Percentiles rank a stretch among this genome's conserved stretches.
These are phyloP conservation scores for Aegilops longissima DNA, from an alignment of 176 grass and related monocot genomes.

Conservation along the genomic window DNA sequence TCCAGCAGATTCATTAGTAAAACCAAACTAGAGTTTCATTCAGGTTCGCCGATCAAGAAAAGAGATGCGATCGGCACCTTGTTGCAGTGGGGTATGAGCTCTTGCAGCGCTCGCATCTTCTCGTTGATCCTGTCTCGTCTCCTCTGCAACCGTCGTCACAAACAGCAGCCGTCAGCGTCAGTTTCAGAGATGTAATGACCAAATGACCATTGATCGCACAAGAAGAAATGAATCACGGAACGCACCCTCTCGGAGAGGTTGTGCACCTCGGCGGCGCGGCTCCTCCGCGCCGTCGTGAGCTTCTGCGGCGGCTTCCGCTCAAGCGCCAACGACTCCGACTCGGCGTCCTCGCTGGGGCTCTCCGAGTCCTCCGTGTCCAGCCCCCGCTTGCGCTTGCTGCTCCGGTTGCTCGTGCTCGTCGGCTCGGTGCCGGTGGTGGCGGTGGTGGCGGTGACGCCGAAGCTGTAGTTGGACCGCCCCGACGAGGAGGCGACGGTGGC, in stretches of 20 bases:
- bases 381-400: constrained; percentile 64
- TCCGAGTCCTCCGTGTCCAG: constrained; percentile 76
- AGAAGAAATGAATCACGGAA: not conserved
- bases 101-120: constrained; percentile 94
- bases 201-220: not conserved
- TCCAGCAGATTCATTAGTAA: too few relatives aligned
- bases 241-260: constrained; percentile 92
- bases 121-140: constrained; percentile 97
- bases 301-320: constrained; percentile 48
- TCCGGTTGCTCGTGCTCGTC: constrained; percentile 61
- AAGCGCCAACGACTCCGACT: constrained; percentile 53
- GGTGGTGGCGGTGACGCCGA: constrained; percentile 6
- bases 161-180: not conserved
- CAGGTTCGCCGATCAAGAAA: too few relatives aligned
- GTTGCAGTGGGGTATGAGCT: constrained; percentile 97
- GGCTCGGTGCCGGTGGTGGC: constrained; percentile 31
- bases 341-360: constrained; percentile 74
- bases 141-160: constrained; percentile 40
- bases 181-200: not conserved
- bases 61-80: constrained; percentile 37
- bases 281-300: constrained; percentile 52
- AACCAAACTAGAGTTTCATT: too few relatives aligned
- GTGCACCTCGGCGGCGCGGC: constrained; percentile 88
- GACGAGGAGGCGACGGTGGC: constrained; percentile 41
- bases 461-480: constrained; percentile 55